Base-by-base conservation (phyloP, 192 early-diverging fungal genomes). In the Obelidium mucronatum region DNA sequence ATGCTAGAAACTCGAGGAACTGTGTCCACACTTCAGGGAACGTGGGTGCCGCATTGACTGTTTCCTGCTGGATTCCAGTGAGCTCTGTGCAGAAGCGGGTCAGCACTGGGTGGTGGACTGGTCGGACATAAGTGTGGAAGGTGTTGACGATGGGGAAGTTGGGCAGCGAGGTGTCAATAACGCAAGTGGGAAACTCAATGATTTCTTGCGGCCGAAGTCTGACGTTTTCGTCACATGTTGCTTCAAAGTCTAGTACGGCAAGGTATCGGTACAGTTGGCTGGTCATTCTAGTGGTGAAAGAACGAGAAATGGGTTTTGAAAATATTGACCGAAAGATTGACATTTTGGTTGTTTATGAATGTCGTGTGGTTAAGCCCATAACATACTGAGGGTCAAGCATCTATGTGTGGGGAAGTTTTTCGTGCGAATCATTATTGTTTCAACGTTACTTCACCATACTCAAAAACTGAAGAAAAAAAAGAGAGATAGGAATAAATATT, bases 231-330 rank as follows among this genome's bases (percentile, higher is more conserved):
- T 48, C 62, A 58, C 81, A 82, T 1, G 83, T 84, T 2, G 83
- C 83, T 70, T 85, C 83, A 68, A 84, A 85, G 72, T 85, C 83
- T 2, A 85, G 59, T 22, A 85, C 79, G 1, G 82, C 59, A 2
- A 86, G 73, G 69, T 83, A 85, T 36, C 63, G 65, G 52, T 73
- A 68, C 52, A 13, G 19, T 56, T 71, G 69, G 30, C 2, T 13
- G 6, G 34, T 36, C 19, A 51, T 68, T 44, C 31, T 65, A n/a
- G 66, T 26, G 22, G 55, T 58, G 8, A 19, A 19, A 63, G 36
- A 8, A 11, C 36, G 31, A 37, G 15, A 36, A 15, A 35, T 37
- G 30, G 30, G 33, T 63, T 39, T 33, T n/a, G n/a, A n/a, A n/a
- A n/a, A n/a, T n/a, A n/a, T n/a, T n/a, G n/a, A n/a, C n/a, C n/a